Conservation (phyloP, 768 basidiomycete genomes). For the Kwoniella mangroviensis region DNA sequence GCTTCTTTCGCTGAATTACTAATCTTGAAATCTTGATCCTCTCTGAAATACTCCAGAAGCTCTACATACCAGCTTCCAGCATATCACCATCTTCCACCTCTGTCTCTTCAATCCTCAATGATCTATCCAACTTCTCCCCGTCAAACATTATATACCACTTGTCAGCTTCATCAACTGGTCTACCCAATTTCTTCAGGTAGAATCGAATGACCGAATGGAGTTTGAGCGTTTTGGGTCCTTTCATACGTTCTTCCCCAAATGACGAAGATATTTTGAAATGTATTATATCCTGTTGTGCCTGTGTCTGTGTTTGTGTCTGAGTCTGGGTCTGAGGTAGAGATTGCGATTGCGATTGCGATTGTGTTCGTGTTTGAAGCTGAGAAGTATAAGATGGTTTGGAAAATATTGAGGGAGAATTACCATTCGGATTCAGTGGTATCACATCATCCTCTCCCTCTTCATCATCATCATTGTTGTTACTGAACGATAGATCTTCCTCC, state of each 20-base stretch:
- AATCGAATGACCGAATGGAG: neutral
- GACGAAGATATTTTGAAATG: slow-evolving; percentile 3
- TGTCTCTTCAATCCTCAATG: slow-evolving; percentile 11
- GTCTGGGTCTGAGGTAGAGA: neutral
- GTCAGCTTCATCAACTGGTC: slow-evolving; percentile 4
- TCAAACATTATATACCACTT: slow-evolving; percentile 17
- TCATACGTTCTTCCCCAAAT: slow-evolving; percentile 10
- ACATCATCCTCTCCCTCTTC: slow-evolving; percentile 1
- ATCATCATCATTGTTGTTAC: neutral
- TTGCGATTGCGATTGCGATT: too few relatives aligned
- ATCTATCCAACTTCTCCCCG: slow-evolving; percentile 21
- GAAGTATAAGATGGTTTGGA: neutral
- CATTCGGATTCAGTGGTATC: neutral
- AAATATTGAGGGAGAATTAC: neutral
- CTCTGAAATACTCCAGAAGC: too few relatives aligned
- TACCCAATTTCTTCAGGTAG: slow-evolving; percentile 13
- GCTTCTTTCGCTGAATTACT: too few relatives aligned
- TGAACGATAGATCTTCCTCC: neutral
- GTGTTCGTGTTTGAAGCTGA: too few relatives aligned
- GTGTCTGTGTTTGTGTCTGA: neutral
- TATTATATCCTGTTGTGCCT: neutral
- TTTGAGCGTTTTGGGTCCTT: neutral
- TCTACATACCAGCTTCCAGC: slow-evolving; percentile 15
- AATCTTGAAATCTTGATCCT: too few relatives aligned
- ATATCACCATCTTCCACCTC: slow-evolving; percentile 26